Evolutionary conservation across 129 eudicot species (phyloP).

Genomic region (Sambucus nigra): DNA sequence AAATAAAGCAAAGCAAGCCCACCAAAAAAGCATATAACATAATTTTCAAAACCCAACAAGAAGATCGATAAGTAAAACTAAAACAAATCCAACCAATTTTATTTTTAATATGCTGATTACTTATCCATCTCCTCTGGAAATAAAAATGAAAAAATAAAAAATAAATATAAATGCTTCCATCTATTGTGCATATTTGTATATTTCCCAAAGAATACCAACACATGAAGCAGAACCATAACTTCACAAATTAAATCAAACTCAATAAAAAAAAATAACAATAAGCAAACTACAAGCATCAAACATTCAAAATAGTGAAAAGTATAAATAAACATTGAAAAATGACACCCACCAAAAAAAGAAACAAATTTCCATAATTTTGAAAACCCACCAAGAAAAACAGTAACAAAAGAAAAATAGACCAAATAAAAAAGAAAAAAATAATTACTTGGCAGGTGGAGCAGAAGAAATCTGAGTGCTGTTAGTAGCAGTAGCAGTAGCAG

Average conservation of each 20-base stretch:
- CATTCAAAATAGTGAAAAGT: background rate
- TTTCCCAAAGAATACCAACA: no score
- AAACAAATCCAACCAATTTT: background rate
- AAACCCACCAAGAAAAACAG: background rate
- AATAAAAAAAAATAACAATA: no score
- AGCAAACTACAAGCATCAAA: background rate
- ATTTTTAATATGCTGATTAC: background rate
- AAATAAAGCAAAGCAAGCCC: background rate
- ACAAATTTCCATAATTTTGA: background rate
- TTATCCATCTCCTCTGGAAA: no score
- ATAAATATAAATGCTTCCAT: no score
- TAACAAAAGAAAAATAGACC: background rate
- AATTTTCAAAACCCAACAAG: background rate
- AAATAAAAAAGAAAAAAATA: no score
- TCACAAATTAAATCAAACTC: no score
- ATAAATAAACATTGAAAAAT: background rate
- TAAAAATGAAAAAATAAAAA: no score
- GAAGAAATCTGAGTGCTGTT: slow-evolving; percentile 39
- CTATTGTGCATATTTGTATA: no score
- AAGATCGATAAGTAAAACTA: background rate
- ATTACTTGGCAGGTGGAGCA: slow-evolving; percentile 52
- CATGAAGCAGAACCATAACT: background rate
- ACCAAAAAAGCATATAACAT: background rate
- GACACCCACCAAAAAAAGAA: no score
- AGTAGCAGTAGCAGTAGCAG: no score